Base-by-base conservation (phyloP, 177 flowering plant genomes). In the Vitis hybrid region DNA sequence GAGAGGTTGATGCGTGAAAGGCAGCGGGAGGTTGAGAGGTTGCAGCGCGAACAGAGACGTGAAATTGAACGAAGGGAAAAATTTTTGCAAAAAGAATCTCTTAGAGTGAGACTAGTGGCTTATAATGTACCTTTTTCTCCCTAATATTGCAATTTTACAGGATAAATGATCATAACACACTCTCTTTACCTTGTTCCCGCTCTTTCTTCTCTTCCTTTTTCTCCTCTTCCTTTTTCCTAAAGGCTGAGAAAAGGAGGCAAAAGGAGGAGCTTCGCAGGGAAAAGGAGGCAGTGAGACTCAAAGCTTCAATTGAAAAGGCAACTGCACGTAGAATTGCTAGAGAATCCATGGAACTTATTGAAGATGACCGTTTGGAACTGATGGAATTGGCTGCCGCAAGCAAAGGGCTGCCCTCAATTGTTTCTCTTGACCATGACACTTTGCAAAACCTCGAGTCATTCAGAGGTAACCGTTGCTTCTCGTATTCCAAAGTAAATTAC, bases 1-100 rank as follows among this genome's bases (percentile, higher is more conserved):
- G 99, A 95, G 80, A 90, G 92, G 75, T 70, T 93, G 75, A 60
- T 93, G 86, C 98, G 99, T 74, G 99, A 95, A 83, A 88, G 74
- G 78, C 97, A 82, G 75, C 83, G 95, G 57, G 98, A 93, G 74
- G 97, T 89, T 74, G 99, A 91, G 72, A 83, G 93, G 65, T 84
- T 71, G 74, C 87, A 81, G 71, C 80, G 95, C 63, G 99, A 95
- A 74, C 91, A 95, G 74, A 91, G 69, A 78, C 94, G 97, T 74
- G 99, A 95, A 80, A 72, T 81, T 69, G 98, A 93, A 78, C 75
- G 97, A 65, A 80, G 90, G 65, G 98, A 93, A 79, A 95, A 81
- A 75, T 87, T 89, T 78, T 70, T 91, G 78, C 92, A 86, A 79
- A 95, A 81, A 72, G 97, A 95, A 80, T 79, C 70, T 71, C 60